Evolutionary conservation across 306 rosid genomes (phyloP).

Genomic region (Cucurbita ficifolia): DNA sequence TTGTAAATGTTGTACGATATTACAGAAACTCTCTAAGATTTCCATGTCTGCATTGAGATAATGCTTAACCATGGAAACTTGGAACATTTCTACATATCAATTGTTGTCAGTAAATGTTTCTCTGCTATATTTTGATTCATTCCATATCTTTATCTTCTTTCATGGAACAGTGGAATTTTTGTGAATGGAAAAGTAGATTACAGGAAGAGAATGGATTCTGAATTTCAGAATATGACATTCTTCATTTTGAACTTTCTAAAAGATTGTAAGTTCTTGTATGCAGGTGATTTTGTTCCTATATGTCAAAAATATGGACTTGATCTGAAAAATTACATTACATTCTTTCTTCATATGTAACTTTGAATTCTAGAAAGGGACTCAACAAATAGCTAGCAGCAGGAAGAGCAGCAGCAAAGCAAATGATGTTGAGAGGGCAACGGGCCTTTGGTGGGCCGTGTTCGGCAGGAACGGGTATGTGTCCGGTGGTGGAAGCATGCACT

Average conservation of each 20-base stretch:
- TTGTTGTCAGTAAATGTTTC: neutral
- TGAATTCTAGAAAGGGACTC: conserved; percentile 11
- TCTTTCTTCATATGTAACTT: neutral
- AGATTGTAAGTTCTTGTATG: neutral
- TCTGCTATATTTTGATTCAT: neutral
- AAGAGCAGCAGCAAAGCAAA: conserved; percentile 30
- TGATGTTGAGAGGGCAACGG: conserved; percentile 15
- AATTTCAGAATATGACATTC: neutral
- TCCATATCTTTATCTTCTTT: neutral
- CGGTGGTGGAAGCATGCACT: conserved; percentile 90
- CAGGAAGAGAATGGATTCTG: neutral
- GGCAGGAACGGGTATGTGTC: conserved; percentile 75
- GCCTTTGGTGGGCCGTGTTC: conserved; percentile 29
- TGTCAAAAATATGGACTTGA: neutral
- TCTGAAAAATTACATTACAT: neutral
- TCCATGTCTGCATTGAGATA: neutral
- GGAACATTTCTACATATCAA: neutral
- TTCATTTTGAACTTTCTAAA: neutral
- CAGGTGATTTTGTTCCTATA: conserved; percentile 1
- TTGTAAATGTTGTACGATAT: conserved; percentile 5
- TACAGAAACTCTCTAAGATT: neutral
- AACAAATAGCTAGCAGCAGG: conserved; percentile 31
- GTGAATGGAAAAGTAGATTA: neutral
- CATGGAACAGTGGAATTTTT: neutral
- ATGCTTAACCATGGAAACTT: neutral